Base-by-base conservation (phyloP, 768 basidiomycete species). In the Neoboletus magnificus region DNA sequence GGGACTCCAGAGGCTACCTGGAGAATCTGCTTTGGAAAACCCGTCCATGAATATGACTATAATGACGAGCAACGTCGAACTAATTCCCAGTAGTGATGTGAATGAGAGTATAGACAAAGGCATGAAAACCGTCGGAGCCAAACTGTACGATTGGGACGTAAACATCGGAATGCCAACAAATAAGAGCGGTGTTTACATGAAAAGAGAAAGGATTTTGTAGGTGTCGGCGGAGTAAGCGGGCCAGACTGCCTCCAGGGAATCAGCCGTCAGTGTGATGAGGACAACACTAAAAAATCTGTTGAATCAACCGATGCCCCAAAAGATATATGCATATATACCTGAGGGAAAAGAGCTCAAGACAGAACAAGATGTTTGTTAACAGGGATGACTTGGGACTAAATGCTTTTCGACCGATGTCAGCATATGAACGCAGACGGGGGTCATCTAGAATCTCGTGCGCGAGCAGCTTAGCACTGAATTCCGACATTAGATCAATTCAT, bases 391-490 rank as follows among this genome's bases (percentile, higher is more conserved):
- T 78, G 9, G 80, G 78, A 1, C 95, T 95, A 71, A 95, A 96
- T 1, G 95, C 93, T 65, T 89, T 92, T 55, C 82, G 79, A 27
- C 89, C 93, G 58, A 97, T 89, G 65, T 98, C 95, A 4, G 91
- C 82, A 67, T 97, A 98, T 6, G 93, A 92, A 25, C 82, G 81
- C 30, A 95, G 64, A 6, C 77, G 79, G 9, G 81, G 78, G 64
- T 97, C 91, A 13, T 78, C 71, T 18, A 86, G 64, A 49, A 95
- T 91, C 22, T 94, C 79, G 45, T 75, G 76, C 0, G 92, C 93
- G 16, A 98, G 81, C 44, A 94, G 79, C 71, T 95, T 95, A 11
- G 93, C 94, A 11, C 93, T 96, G 64, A 20, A 55, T 30, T 23
- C 9, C 15, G 18, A 12, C n/a, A 52, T 64, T 20, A 65, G 47